Percentiles rank a stretch among this genome's conserved stretches.
phyloP scores from a whole-genome alignment of 345 rosid genomes.

The Citrus australasica region DNA sequence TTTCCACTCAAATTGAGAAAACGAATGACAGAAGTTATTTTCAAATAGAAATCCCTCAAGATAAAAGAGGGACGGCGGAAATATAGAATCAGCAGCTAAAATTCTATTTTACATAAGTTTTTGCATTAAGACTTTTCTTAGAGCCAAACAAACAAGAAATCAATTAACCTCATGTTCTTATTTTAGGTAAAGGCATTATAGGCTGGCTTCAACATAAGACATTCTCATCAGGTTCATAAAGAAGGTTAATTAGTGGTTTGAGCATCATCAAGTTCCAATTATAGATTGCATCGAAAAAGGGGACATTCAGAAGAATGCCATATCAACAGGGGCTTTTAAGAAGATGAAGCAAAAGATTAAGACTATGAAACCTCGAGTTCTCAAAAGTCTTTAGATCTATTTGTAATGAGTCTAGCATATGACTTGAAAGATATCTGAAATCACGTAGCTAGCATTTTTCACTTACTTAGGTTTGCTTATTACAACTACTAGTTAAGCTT shows the following conservation, averaged over 20 bases:
- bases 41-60: no score
- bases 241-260: not conserved
- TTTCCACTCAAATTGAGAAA: no score
- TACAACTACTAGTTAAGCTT: not conserved
- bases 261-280: not conserved
- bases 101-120: no score
- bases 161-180: not conserved
- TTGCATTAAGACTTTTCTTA: no score
- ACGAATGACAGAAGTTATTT: no score
- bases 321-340: not conserved
- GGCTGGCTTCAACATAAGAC: not conserved
- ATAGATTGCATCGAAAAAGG: not conserved
- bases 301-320: not conserved
- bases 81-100: no score
- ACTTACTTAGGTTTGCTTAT: not conserved
- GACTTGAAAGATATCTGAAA: not conserved
- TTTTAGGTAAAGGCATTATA: not conserved
- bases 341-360: not conserved
- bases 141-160: no score
- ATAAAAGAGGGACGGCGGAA: no score
- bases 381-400: not conserved
- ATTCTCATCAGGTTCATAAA: not conserved
- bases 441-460: not conserved
- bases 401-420: not conserved
- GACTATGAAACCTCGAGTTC: not conserved